Evolutionary conservation across 306 rosid species (phyloP).

Genomic region (Vigna reflexopilosa): DNA sequence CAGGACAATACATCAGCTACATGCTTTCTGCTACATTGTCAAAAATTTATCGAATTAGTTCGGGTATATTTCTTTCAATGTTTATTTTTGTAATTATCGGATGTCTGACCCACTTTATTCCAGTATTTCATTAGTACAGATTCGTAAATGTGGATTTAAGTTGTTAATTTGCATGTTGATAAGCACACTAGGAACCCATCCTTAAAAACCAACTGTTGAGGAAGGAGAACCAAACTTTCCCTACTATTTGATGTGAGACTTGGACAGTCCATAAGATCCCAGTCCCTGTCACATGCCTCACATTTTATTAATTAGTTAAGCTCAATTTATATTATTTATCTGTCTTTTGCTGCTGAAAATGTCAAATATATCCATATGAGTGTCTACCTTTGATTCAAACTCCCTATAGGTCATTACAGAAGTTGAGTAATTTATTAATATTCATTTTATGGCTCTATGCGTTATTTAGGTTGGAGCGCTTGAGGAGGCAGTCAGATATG

Average conservation of each 20-base stretch:
- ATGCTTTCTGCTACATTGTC: slow-evolving; percentile 96
- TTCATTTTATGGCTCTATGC: slow-evolving; percentile 31
- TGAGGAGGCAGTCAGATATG: slow-evolving; percentile 90
- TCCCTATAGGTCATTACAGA: slow-evolving; percentile 4
- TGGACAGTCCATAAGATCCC: too few relatives aligned
- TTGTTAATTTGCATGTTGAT: slow-evolving; percentile 14
- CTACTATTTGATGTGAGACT: too few relatives aligned
- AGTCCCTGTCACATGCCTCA: background rate
- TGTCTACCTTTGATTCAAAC: slow-evolving; percentile 28
- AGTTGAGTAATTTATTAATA: slow-evolving; percentile 23
- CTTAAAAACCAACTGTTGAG: too few relatives aligned
- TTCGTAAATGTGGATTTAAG: slow-evolving; percentile 15
- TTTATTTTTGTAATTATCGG: slow-evolving; percentile 19
- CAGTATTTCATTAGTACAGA: slow-evolving; percentile 4
- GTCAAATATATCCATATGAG: background rate
- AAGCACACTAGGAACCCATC: too few relatives aligned
- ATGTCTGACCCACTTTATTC: slow-evolving; percentile 8
- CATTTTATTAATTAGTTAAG: slow-evolving; percentile 10
- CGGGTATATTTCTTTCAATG: slow-evolving; percentile 70
- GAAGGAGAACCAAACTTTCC: too few relatives aligned
- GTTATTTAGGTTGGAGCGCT: slow-evolving; percentile 77
- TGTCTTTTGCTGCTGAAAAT: slow-evolving; percentile 5
- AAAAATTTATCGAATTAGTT: slow-evolving; percentile 91
- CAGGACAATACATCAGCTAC: slow-evolving; percentile 93
- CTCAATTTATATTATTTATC: background rate